Conservation (phyloP, 176 grass and related monocot genomes). For the Oryza meyeriana region DNA sequence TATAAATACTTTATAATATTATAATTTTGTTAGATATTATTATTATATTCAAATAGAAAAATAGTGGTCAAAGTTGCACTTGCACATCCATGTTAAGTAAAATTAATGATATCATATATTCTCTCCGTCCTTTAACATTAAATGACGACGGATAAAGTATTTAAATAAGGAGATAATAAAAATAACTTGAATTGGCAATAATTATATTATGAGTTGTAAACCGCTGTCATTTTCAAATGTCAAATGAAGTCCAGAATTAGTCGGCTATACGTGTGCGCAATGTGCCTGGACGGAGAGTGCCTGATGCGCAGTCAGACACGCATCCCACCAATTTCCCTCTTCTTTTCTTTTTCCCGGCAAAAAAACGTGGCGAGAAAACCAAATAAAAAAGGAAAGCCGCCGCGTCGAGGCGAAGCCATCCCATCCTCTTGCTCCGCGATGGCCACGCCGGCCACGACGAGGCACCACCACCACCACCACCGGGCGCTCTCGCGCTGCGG, state of each 20-base stretch:
- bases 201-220: too few species aligned
- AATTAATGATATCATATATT: too few species aligned
- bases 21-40: too few species aligned
- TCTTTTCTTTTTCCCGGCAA: neutral
- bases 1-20: too few species aligned
- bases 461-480: slow-evolving; percentile 1
- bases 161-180: too few species aligned
- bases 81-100: too few species aligned
- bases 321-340: neutral
- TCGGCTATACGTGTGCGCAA: neutral
- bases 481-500: neutral
- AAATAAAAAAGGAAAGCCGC: neutral
- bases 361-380: neutral
- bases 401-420: too few species aligned
- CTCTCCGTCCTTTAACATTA: too few species aligned
- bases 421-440: neutral
- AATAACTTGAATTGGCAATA: too few species aligned
- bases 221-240: neutral
- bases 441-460: slow-evolving; percentile 30
- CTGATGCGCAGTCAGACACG: neutral
- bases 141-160: too few species aligned
- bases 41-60: too few species aligned
- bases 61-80: too few species aligned
- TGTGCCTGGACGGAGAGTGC: neutral
- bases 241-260: neutral